Evolutionary conservation across 163 green algal species (phyloP).

Genomic region (Scenedesmus sp.): DNA sequence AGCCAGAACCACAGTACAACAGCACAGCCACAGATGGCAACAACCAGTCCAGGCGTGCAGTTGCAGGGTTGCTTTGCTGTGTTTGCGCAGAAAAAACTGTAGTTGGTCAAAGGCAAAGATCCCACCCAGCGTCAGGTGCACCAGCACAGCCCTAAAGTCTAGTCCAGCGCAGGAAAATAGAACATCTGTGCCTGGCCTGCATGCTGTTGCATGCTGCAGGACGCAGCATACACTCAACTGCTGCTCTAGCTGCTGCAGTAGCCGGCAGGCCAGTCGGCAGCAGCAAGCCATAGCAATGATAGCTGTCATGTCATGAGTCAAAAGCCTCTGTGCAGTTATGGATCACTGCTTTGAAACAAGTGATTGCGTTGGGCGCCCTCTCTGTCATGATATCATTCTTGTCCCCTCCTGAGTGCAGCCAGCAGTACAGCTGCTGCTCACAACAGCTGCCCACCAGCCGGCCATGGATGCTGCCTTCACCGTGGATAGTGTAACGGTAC

Average conservation of each 20-base stretch:
- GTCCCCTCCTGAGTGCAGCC: not conserved
- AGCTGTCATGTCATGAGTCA: not conserved
- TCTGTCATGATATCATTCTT: not conserved
- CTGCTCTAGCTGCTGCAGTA: not conserved
- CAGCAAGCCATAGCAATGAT: not conserved
- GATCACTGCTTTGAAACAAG: not conserved
- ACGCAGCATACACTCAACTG: not conserved
- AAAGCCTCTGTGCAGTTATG: not conserved
- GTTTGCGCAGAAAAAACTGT: not conserved
- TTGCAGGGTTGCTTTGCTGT: not conserved
- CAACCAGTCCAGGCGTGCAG: not conserved
- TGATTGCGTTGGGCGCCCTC: not conserved
- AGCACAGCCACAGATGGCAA: not conserved
- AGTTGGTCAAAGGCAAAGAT: not conserved
- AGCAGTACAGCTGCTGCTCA: slow-evolving; percentile 1
- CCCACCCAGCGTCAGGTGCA: not conserved
- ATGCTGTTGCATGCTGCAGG: not conserved
- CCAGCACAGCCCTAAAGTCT: not conserved
- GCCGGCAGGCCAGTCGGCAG: not conserved
- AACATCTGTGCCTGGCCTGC: not conserved
- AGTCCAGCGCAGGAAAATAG: not conserved
- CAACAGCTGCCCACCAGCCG: not conserved
- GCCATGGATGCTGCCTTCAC: not conserved
- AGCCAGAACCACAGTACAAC: not conserved
- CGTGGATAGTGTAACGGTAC: not conserved